Conservation (phyloP, 1,284 basidiomycete species). For the Apiotrichum brassicae region DNA sequence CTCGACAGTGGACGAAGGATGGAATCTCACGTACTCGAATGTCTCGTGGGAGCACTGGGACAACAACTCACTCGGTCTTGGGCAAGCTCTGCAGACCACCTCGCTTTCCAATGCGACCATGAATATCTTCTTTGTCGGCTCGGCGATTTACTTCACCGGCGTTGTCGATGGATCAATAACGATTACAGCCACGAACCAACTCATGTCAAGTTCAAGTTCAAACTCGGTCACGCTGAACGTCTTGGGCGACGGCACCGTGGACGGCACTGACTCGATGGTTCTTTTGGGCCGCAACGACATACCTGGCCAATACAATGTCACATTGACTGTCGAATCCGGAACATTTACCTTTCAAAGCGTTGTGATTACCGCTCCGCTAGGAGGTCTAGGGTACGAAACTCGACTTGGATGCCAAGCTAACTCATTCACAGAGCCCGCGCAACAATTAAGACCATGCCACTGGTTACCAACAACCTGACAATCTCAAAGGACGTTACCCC, state of each 20-base stretch:
- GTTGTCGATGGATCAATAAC: not conserved
- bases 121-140: slow-evolving; percentile 1
- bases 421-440: not conserved
- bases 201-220: no score
- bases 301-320: not conserved
- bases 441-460: not conserved
- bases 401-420: not conserved
- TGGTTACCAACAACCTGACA: no score
- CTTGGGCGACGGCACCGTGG: not conserved
- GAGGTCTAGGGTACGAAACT: not conserved
- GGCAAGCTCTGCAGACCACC: not conserved
- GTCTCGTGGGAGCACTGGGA: not conserved
- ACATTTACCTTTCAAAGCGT: not conserved
- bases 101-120: not conserved
- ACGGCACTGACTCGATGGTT: not conserved
- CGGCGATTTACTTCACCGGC: slow-evolving; percentile 3
- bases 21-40: slow-evolving; percentile 1
- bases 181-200: not conserved
- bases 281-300: not conserved
- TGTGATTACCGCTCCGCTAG: not conserved
- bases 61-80: not conserved
- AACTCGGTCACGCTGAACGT: no score
- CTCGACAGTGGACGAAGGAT: not conserved
- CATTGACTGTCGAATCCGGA: not conserved
- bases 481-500: not conserved